Percentiles rank a stretch among this genome's conserved stretches.
These are phyloP conservation scores for Claviceps quebecensis DNA, from an alignment of 2,329 filamentous ascomycete species.

Conservation along the genomic window DNA sequence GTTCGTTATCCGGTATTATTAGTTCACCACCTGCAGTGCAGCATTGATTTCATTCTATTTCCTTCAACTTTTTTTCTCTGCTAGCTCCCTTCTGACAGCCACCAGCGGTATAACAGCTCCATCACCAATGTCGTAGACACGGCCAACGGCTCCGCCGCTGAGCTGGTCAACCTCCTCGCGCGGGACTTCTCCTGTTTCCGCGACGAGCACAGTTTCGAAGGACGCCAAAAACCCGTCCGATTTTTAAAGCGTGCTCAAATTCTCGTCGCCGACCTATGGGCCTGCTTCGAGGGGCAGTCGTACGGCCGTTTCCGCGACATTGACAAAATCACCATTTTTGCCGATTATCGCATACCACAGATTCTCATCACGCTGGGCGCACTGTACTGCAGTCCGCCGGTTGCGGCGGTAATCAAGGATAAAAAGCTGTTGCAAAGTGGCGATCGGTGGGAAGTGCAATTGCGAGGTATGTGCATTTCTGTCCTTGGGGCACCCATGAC, in stretches of 20 bases:
- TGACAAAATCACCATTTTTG: conserved; percentile 95
- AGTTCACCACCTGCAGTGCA: too few relatives aligned
- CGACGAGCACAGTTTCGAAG: conserved; percentile 65
- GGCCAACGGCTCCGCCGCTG: conserved; percentile 66
- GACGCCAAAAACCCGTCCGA: conserved; percentile 53
- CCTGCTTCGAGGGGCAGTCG: conserved; percentile 70
- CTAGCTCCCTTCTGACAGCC: neutral
- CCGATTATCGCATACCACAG: conserved; percentile 93
- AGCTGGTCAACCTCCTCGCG: conserved; percentile 73
- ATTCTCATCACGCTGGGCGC: conserved; percentile 75
- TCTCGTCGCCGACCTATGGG: conserved; percentile 90
- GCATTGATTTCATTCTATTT: neutral
- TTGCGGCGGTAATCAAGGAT: conserved; percentile 56
- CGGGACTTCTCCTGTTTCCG: conserved; percentile 74
- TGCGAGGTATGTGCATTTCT: conserved; percentile 47
- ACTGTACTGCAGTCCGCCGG: conserved; percentile 66
- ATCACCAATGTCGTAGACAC: conserved; percentile 59
- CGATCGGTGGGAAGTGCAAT: conserved; percentile 68
- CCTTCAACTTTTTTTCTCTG: neutral
- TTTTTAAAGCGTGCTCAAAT: conserved; percentile 94
- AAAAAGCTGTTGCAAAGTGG: conserved; percentile 56
- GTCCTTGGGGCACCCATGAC: neutral
- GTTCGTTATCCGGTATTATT: neutral
- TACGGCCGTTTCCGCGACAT: conserved; percentile 82
- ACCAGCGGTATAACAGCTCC: conserved; percentile 59